Evolutionary conservation across 305 asterid species (phyloP).

Genomic region (Fraxinus sp.): DNA sequence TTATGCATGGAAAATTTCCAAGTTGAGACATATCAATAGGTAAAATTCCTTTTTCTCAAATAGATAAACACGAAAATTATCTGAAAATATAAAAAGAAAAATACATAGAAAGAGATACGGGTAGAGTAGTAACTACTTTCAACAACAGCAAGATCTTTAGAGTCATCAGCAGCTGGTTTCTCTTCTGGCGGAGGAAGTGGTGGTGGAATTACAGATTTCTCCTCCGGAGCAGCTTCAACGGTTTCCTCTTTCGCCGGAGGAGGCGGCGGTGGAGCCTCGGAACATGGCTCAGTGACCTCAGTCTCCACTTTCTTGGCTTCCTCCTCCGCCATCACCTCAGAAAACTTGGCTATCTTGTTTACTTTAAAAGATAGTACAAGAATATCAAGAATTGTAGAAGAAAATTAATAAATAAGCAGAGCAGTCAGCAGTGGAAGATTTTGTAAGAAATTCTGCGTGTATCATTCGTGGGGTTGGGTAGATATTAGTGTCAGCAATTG

Average conservation of each 20-base stretch:
- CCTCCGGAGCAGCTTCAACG: conserved; percentile 37
- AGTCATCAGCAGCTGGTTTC: conserved; percentile 34
- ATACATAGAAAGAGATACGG: neutral
- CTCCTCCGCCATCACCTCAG: conserved; percentile 45
- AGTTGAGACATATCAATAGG: neutral
- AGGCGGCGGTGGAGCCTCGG: conserved; percentile 23
- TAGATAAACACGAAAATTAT: neutral
- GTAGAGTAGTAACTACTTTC: conserved; percentile 35
- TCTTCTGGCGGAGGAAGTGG: conserved; percentile 32
- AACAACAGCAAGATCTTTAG: conserved; percentile 46
- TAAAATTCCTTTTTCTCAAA: neutral
- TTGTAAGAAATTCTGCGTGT: conserved; percentile 17
- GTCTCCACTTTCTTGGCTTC: conserved; percentile 41
- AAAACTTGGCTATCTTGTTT: conserved; percentile 23
- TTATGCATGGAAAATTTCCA: neutral
- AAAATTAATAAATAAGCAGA: neutral
- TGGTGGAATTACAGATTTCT: conserved; percentile 41
- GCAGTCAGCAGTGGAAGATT: neutral
- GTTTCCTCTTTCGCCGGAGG: conserved; percentile 22
- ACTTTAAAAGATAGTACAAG: neutral
- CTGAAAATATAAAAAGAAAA: neutral
- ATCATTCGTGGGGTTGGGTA: neutral
- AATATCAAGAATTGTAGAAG: neutral
- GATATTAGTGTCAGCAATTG: conserved; percentile 15
- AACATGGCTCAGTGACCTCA: neutral